Percentiles rank a stretch among this genome's conserved stretches.
Evolutionary conservation across 305 asterid species (phyloP).

Genomic region (Lippia alba): DNA sequence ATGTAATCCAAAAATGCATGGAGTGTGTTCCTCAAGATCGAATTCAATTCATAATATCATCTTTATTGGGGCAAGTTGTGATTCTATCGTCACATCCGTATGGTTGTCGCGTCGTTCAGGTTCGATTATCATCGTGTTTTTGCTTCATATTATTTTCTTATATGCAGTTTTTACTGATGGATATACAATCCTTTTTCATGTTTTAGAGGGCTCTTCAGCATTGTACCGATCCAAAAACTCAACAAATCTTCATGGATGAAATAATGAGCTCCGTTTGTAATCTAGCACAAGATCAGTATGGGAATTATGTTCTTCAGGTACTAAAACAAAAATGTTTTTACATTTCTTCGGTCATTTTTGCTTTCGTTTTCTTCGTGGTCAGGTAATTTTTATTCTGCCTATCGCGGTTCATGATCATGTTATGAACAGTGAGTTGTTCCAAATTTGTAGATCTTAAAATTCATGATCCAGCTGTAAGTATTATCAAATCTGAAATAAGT

Average conservation of each 20-base stretch:
- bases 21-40: slow-evolving; percentile 75
- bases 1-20: slow-evolving; percentile 91
- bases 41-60: slow-evolving; percentile 65
- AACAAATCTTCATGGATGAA: slow-evolving; percentile 69
- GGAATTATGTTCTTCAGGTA: slow-evolving; percentile 85
- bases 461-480: too few relatives aligned
- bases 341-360: background rate
- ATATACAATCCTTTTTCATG: slow-evolving; percentile 10
- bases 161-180: slow-evolving; percentile 2
- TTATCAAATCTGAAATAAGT: too few relatives aligned
- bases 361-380: background rate
- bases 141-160: slow-evolving; percentile 17
- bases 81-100: slow-evolving; percentile 83
- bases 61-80: slow-evolving; percentile 78
- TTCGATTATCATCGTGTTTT: slow-evolving; percentile 24
- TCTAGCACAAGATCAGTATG: slow-evolving; percentile 84
- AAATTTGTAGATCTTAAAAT: too few relatives aligned
- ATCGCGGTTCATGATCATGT: too few relatives aligned
- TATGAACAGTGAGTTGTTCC: too few relatives aligned
- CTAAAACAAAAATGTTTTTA: background rate
- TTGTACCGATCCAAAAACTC: slow-evolving; percentile 66
- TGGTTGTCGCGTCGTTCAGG: slow-evolving; percentile 97
- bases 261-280: slow-evolving; percentile 71
- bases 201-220: slow-evolving; percentile 88
- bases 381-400: too few relatives aligned